Evolutionary conservation across 352 stramenopile genomes (phyloP).

Genomic region (Phytophthora aleatoria): DNA sequence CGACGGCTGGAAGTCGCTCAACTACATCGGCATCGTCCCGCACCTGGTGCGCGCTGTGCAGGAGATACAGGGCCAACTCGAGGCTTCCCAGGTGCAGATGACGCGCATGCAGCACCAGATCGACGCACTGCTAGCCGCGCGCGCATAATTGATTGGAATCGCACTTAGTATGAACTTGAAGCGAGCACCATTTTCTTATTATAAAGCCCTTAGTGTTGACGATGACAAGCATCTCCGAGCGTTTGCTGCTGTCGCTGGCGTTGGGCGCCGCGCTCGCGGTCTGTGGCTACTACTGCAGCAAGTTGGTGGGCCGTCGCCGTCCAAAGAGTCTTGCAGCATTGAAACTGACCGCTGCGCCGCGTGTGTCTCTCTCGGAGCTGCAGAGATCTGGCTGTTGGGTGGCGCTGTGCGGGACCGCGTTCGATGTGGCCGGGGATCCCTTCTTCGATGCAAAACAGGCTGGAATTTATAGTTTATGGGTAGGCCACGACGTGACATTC

Average conservation of each 20-base stretch:
- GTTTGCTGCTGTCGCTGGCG: slow-evolving; percentile 28
- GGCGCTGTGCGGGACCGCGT: slow-evolving; percentile 55
- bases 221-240: slow-evolving; percentile 23
- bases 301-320: slow-evolving; percentile 9
- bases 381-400: slow-evolving; percentile 43
- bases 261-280: slow-evolving; percentile 26
- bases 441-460: slow-evolving; percentile 44
- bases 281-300: slow-evolving; percentile 33
- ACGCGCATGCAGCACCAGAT: slow-evolving; percentile 29
- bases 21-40: slow-evolving; percentile 65
- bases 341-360: slow-evolving; percentile 19
- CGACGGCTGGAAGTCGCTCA: slow-evolving; percentile 54
- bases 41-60: slow-evolving; percentile 62
- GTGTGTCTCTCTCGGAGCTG: slow-evolving; percentile 33
- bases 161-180: slow-evolving; percentile 21
- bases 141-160: slow-evolving; percentile 3
- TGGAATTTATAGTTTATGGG: slow-evolving; percentile 58
- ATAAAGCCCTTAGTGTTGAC: slow-evolving; percentile 3
- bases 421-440: slow-evolving; percentile 52
- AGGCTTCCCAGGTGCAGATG: slow-evolving; percentile 14
- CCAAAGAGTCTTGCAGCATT: slow-evolving; percentile 14
- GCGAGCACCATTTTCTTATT: slow-evolving; percentile 9
- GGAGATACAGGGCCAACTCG: slow-evolving; percentile 49
- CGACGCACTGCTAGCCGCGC: slow-evolving; percentile 12
- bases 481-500: slow-evolving; percentile 57